These are phyloP conservation scores for Citrus trifoliata DNA, from an alignment of 345 rosid genomes.

Conservation along the genomic window DNA sequence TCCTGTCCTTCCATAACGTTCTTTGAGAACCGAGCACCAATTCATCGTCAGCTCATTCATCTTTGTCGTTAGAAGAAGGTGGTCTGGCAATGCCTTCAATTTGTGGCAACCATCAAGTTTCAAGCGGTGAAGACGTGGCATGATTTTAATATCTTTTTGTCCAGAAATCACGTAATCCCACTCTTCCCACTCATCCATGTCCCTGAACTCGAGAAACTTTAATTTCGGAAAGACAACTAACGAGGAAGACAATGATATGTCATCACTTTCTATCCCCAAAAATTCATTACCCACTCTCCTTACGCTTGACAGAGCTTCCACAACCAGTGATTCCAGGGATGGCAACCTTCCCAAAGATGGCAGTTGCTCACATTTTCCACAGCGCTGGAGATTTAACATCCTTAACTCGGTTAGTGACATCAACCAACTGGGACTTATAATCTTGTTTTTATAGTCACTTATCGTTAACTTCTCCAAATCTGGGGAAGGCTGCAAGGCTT, in stretches of 20 bases:
- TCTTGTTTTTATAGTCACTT: neutral
- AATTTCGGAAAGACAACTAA: neutral
- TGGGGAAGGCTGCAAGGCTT: constrained; percentile 12
- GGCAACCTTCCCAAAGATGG: constrained; percentile 16
- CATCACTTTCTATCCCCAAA: neutral
- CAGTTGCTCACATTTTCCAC: neutral
- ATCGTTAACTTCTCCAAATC: neutral
- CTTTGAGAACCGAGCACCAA: neutral
- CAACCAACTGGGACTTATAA: constrained; percentile 5
- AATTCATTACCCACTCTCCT: constrained; percentile 12
- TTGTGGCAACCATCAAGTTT: neutral
- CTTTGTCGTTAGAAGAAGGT: neutral
- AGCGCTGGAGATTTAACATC: neutral
- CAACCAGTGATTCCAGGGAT: constrained; percentile 14
- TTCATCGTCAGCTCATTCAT: neutral
- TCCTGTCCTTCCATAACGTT: neutral
- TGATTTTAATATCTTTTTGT: neutral
- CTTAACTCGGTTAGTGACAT: neutral
- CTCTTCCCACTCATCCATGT: neutral
- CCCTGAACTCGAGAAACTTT: neutral
- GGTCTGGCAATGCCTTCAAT: neutral
- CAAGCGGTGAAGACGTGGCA: neutral
- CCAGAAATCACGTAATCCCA: neutral
- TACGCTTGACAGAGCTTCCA: neutral
- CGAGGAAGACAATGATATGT: neutral